These are phyloP conservation scores for Xylaria arbuscula DNA, from an alignment of 2,329 filamentous ascomycete genomes.

Conservation along the genomic window DNA sequence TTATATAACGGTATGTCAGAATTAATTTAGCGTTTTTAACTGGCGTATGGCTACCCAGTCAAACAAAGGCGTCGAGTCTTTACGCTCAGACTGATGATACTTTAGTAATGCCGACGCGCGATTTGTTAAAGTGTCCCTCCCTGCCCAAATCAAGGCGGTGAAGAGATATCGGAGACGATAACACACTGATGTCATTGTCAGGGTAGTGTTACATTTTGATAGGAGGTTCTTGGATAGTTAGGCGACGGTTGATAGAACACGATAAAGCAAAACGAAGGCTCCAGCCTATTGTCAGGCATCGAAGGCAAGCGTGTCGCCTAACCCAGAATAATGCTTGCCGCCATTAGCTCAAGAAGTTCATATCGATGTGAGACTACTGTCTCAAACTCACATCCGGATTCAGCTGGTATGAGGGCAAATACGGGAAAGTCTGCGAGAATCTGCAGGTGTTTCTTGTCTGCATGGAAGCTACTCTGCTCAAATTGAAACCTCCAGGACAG, in stretches of 20 bases:
- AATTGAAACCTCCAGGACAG: not conserved
- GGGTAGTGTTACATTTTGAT: not conserved
- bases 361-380: not conserved
- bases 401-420: not conserved
- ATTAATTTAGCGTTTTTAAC: conserved; percentile 17
- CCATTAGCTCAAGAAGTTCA: conserved; percentile 11
- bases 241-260: not conserved
- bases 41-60: conserved; percentile 49
- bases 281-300: not conserved
- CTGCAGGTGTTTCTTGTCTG: conserved; percentile 12
- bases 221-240: not conserved
- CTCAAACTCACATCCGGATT: not conserved
- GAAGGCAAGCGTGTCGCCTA: conserved; percentile 2
- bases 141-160: conserved; percentile 8
- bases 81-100: not conserved
- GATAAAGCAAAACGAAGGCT: conserved; percentile 2
- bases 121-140: not conserved
- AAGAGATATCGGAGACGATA: conserved; percentile 1
- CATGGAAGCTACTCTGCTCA: not conserved
- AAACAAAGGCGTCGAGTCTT: conserved; percentile 67
- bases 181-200: not conserved
- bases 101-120: not conserved
- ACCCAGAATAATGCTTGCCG: conserved; percentile 14
- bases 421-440: not conserved
- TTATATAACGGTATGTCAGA: conserved; percentile 15